Evolutionary conservation across 352 stramenopile genomes (phyloP), one percentile per base, ranked within the genome.

Genomic region (Globisporangium apiculatum): DNA sequence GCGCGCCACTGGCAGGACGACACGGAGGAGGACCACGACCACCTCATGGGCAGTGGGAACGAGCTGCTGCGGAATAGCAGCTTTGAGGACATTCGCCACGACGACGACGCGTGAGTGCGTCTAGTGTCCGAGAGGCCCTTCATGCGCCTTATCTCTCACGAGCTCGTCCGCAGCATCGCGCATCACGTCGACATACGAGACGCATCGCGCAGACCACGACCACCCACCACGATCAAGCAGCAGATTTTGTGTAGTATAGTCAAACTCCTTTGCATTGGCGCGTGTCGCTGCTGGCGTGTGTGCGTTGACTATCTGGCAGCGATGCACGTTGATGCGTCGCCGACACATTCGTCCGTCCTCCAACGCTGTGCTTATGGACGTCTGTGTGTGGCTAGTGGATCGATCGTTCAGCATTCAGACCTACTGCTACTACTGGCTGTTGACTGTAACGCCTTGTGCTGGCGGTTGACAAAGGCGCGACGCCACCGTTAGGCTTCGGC

Each of bases 1-100:
- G 7, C 51, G 60, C 36, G 62, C 50, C 43, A 75, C 75, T 52
- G 72, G 72, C 8, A 70, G 72, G 53, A 67, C 9, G 57, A 85
- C 14, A 46, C 53, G 45, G 76, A 77, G 36, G 74, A 84, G 10
- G 73, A 87, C 12, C 75, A 87, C 61, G 82, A 89, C 53, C 77
- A 86, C 55, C 60, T 89, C 36, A 85, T 91, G 76, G 79, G 77
- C 38, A 89, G 79, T 54, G 79, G 81, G 37, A 89, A 86, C 55
- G 81, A 91, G 45, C 69, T 91, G 49, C 56, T 91, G 54, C 69
- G 73, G 38, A 73, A 70, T 56, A 75, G 69, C 58, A 82, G 72
- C 51, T 83, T 91, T 48, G 79, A 87, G 56, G 77, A 82, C 42
- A 66, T 55, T 14, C 61, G 55, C 47, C 54, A 62, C 40, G 55